Evolutionary conservation across 768 basidiomycete species (phyloP).

Genomic region (Pilatotrama ljubarskyi): DNA sequence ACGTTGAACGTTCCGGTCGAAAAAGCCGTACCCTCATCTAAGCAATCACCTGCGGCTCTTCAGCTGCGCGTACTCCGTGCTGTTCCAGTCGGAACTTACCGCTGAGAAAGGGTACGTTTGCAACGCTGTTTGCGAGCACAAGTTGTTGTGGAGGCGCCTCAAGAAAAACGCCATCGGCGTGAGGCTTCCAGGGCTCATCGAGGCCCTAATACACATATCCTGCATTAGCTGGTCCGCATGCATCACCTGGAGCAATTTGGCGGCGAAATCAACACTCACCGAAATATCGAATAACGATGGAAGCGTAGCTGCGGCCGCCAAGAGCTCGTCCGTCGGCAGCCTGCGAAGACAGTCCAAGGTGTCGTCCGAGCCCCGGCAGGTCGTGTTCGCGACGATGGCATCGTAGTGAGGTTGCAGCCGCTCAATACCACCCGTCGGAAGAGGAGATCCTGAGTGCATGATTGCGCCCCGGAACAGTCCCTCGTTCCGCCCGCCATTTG

Average conservation of each 20-base stretch:
- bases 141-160: conserved; percentile 41
- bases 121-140: conserved; percentile 44
- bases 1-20: conserved; percentile 27
- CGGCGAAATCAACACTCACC: conserved; percentile 28
- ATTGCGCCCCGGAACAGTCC: conserved; percentile 36
- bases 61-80: no score
- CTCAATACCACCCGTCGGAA: conserved; percentile 13
- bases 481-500: conserved; percentile 29
- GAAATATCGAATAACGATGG: conserved; percentile 34
- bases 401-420: conserved; percentile 42
- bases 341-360: conserved; percentile 45
- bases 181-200: conserved; percentile 43
- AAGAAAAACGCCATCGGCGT: conserved; percentile 52
- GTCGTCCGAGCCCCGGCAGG: conserved; percentile 37
- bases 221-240: neutral
- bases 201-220: conserved; percentile 18
- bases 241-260: neutral
- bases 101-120: conserved; percentile 49
- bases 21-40: conserved; percentile 56
- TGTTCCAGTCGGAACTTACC: no score
- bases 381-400: conserved; percentile 37
- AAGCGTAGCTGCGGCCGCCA: conserved; percentile 34
- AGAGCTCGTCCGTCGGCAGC: conserved; percentile 34
- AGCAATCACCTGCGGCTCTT: conserved; percentile 45
- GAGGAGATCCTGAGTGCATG: conserved; percentile 34